These are phyloP conservation scores for Triticum monococcum DNA, from an alignment of 176 grass and related monocot species.

Conservation along the genomic window DNA sequence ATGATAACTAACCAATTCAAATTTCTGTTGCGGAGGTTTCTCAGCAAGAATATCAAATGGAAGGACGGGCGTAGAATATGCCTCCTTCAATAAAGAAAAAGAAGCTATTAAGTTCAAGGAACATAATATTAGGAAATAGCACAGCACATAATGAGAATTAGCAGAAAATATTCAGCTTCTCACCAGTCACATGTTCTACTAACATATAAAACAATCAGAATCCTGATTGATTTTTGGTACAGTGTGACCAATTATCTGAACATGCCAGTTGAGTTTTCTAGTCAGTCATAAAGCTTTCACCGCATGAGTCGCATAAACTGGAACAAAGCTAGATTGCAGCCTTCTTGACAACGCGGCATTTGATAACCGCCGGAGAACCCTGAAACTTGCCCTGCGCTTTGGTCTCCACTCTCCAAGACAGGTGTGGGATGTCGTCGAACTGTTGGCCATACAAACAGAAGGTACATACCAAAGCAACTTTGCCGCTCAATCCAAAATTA, in stretches of 20 bases:
- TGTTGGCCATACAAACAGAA: constrained; percentile 15
- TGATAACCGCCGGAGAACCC: constrained; percentile 46
- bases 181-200: background rate
- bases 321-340: constrained; percentile 51
- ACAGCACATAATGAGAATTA: background rate
- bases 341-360: constrained; percentile 64
- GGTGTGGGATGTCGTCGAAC: constrained; percentile 62
- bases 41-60: constrained; percentile 65
- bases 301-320: too few relatives aligned
- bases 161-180: background rate
- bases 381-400: constrained; percentile 68
- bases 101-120: background rate
- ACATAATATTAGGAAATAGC: background rate
- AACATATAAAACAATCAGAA: too few relatives aligned
- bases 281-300: too few relatives aligned
- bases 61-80: constrained; percentile 56
- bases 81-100: constrained; percentile 48
- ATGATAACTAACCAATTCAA: constrained; percentile 58
- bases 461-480: background rate
- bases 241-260: too few relatives aligned
- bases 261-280: too few relatives aligned
- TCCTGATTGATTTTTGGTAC: too few relatives aligned
- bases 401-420: constrained; percentile 73
- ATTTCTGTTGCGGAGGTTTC: constrained; percentile 59
- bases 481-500: too few relatives aligned